Evolutionary conservation across 129 eudicot species (phyloP), one percentile per base, ranked within the genome.

Genomic region (Flaveria bidentis): DNA sequence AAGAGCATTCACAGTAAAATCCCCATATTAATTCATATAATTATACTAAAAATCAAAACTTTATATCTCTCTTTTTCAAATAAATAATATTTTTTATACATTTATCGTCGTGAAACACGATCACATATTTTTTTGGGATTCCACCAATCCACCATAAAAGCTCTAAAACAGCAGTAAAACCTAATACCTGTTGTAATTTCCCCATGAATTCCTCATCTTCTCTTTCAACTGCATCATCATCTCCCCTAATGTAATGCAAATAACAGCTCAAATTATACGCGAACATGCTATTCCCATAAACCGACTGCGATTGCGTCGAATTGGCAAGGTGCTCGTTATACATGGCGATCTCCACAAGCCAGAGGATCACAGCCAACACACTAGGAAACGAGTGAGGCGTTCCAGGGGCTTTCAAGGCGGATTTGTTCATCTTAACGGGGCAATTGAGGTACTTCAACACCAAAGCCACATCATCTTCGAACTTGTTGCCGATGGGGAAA

Each of bases 351-450:
- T 93, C 92, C 3, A 93, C 96, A 33, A 90, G 86, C 98, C 98
- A 93, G 77, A 86, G 88, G 20, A 93, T 79, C 49, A 84, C 92
- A 7, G 89, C 92, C 17, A 93, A 77, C 22, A 93, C 69, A 52
- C 76, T 85, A 18, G 97, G 96, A 75, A 89, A 90, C 11, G 89
- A 67, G 52, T 88, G 98, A 33, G 97, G 96, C 2, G 96, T 89
- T 6, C 96, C 95, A 0, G 96, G 98, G 10, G 96, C 90, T 9
- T 82, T 82, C 1, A 91, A 81, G 0, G 92, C 92, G 2, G 97
- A 88, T 25, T 88, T 90, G 72, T 84, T 90, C 53, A 90, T 57
- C 78, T 93, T 90, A 15, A 88, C 36, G 1, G 97, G 97, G 61
- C 96, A 93, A 73, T 91, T 90, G 4, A 74, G 77, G 20, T 6